Evolutionary conservation across 2,329 filamentous ascomycete genomes (phyloP), one percentile per base, ranked within the genome.

Genomic region (Helminthosporium solani): DNA sequence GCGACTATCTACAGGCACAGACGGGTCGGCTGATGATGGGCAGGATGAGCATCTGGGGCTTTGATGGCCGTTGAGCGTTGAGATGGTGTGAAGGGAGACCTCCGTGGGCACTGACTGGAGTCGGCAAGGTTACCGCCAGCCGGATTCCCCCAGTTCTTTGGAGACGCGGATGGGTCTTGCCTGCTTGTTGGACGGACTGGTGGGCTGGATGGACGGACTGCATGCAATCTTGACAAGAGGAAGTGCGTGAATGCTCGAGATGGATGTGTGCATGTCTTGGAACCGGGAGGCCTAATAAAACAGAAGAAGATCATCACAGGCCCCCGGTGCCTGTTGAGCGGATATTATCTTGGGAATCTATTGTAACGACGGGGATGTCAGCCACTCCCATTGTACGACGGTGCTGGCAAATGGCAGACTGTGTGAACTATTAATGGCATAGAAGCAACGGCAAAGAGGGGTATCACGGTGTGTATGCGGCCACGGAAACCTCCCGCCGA

Each of bases 151-250:
- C 57, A 56, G 47, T 50, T 44, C 46, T 46, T 54, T 50, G 43
- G 46, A 45, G 23, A 21, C n/a, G 47, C 54, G 50, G 57, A 61
- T 60, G 40, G 54, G 56, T 54, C 54, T 47, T 49, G 49, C 6
- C 46, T 33, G 50, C 50, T 44, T 48, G 49, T 46, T 38, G 44
- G 49, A 40, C 41, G 48, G 27, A 44, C 36, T 28, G 25, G n/a
- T 18, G 44, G 46, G 42, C 53, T 46, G 46, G 48, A 27, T 21
- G 16, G 18, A 20, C 7, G 34, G 25, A 27, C 25, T 27, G 25
- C 25, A 27, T n/a, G n/a, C n/a, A n/a, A n/a, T n/a, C n/a, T n/a
- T n/a, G n/a, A n/a, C 9, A 25, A 25, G 23, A 25, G 5, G 23
- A 9, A 25, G 23, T 25, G 23, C 23, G 6, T 25, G 23, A 25